These are phyloP conservation scores for Styphnolobium japonicum DNA, from an alignment of 306 rosid species.

Conservation along the genomic window DNA sequence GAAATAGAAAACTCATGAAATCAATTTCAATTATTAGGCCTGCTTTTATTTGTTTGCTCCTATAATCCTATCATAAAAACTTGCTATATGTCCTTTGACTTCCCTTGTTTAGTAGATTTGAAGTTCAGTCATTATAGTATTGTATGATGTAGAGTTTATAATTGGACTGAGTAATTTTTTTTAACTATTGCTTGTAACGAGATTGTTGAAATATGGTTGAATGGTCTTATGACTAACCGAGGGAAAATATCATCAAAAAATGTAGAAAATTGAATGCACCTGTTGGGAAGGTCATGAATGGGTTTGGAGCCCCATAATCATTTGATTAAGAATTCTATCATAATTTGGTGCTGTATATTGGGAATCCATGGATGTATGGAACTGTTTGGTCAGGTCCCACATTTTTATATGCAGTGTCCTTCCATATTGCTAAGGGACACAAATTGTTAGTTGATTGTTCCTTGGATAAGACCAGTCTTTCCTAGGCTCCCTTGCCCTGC, in stretches of 20 bases:
- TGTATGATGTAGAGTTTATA: constrained; percentile 8
- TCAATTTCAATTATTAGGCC: neutral
- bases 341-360: neutral
- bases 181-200: neutral
- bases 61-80: neutral
- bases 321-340: neutral
- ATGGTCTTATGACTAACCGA: neutral
- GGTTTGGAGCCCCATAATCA: neutral
- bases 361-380: neutral
- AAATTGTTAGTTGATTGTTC: neutral
- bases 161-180: neutral
- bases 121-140: neutral
- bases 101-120: neutral
- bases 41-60: neutral
- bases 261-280: neutral
- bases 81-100: neutral
- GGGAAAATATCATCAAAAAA: neutral
- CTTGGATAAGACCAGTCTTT: neutral
- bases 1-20: neutral
- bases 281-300: neutral
- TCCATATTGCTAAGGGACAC: neutral
- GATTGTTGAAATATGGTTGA: neutral
- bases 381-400: neutral
- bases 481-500: neutral
- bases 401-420: neutral